Base-by-base conservation (phyloP, 31 red algal genomes). In the Odonthalia washingtoniensis region DNA sequence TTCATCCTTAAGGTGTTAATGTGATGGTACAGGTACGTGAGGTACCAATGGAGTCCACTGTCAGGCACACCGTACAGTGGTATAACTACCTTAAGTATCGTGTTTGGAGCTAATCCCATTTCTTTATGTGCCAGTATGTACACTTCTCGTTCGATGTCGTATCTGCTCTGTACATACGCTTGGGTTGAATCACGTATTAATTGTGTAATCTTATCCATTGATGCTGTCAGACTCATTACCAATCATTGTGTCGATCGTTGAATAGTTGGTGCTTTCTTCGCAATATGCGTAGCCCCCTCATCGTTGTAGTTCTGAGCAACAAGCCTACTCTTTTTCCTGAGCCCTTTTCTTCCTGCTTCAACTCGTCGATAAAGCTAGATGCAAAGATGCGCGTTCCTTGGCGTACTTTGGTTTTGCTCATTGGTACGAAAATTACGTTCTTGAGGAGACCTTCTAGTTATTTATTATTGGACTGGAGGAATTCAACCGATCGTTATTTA, bases 11-110 rank as follows among this genome's bases (percentile, higher is more conserved):
- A 37, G 12, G 5, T 36, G 35, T 38, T 5, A n/a, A 44, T 28
- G 43, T 77, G 73, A 45, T 77, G 40, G 40, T 40, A 43, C 28
- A 34, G 5, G 38, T 77, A 77, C 40, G 40, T 77, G 6, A 77
- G 24, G 24, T 24, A 77, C n/a, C n/a, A n/a, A n/a, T n/a, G n/a
- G n/a, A n/a, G n/a, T n/a, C n/a, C n/a, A n/a, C n/a, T n/a, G n/a
- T 37, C 73, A 77, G 73, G 73, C 43, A 77, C 43, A 16, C 73
- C 32, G 12, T 46, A 44, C 14, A 77, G 73, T 44, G 73, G 73
- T 12, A 43, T 77, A 9, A 70, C 28, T 21, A 37, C 66, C 31
- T 70, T 28, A 12, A 70, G 28, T 32, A 70, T 12, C n/a, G 6
- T 28, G 9, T 70, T 21, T 12, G 34, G 49, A 57, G 17, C 32